Percentiles rank a stretch among this genome's conserved stretches.
These are phyloP conservation scores for Penicillium daleae DNA, from an alignment of 495 filamentous ascomycete genomes.

Conservation along the genomic window DNA sequence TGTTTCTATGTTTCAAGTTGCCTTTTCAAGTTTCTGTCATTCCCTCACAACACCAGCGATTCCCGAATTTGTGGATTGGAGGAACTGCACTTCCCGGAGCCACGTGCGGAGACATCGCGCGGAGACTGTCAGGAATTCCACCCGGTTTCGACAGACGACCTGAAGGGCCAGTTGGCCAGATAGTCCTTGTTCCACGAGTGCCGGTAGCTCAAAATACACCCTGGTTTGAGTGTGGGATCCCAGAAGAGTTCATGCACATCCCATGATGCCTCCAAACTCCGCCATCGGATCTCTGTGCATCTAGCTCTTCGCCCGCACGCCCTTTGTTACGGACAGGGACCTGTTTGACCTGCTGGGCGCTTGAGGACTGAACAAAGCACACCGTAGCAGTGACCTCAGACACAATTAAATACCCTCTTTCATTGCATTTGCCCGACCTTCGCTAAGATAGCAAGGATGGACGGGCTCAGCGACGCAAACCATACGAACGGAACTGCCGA, in stretches of 20 bases:
- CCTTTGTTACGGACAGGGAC: slow-evolving; percentile 20
- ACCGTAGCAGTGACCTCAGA: neutral
- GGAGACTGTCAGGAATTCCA: slow-evolving; percentile 17
- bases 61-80: slow-evolving; percentile 5
- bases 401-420: neutral
- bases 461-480: slow-evolving; percentile 23
- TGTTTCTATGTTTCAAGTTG: slow-evolving; percentile 16
- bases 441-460: slow-evolving; percentile 35
- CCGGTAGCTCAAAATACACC: neutral
- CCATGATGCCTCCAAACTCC: slow-evolving; percentile 34
- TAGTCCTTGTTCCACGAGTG: slow-evolving; percentile 7
- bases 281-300: slow-evolving; percentile 24
- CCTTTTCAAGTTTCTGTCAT: slow-evolving; percentile 3
- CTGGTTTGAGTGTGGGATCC: neutral
- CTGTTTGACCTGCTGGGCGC: neutral
- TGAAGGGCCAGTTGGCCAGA: neutral
- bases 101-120: slow-evolving; percentile 17
- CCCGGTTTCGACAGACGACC: slow-evolving; percentile 8
- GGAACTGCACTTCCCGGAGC: neutral
- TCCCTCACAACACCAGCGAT: neutral
- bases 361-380: neutral
- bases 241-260: slow-evolving; percentile 13
- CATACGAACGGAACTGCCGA: slow-evolving; percentile 40
- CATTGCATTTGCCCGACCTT: slow-evolving; percentile 12
- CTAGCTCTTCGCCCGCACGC: slow-evolving; percentile 26